phyloP scores from a whole-genome alignment of 805 yeast species.

The Priceomyces haplophilus region DNA sequence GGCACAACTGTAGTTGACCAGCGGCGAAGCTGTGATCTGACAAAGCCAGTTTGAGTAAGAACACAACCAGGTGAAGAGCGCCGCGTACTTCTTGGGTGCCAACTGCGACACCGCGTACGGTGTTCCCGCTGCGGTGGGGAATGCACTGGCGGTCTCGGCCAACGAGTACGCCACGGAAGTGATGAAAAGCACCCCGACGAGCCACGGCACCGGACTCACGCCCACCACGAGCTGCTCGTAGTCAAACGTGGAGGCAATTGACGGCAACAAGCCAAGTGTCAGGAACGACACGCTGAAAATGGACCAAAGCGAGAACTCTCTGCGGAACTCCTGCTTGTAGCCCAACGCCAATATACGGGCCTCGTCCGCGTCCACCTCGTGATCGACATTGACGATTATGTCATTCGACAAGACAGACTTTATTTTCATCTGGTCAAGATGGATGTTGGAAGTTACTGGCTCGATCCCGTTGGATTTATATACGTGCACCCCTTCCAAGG shows the following conservation, averaged over 20 bases:
- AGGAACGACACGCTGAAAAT: conserved; percentile 63
- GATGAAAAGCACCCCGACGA: conserved; percentile 54
- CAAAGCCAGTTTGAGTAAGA: conserved; percentile 67
- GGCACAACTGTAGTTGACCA: conserved; percentile 58
- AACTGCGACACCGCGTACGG: conserved; percentile 66
- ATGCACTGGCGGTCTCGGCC: conserved; percentile 64
- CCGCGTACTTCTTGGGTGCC: conserved; percentile 53
- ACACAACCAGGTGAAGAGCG: conserved; percentile 57
- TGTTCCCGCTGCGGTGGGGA: conserved; percentile 67
- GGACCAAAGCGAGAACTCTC: conserved; percentile 56
- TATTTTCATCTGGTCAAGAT: conserved; percentile 37
- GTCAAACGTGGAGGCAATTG: conserved; percentile 60
- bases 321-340: conserved; percentile 59
- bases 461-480: conserved; percentile 8
- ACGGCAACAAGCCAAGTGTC: conserved; percentile 62
- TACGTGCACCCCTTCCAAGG: neutral
- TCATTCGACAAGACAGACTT: conserved; percentile 40
- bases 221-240: conserved; percentile 62
- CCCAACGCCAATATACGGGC: conserved; percentile 57
- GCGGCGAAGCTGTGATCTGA: conserved; percentile 61
- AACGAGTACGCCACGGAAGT: conserved; percentile 56
- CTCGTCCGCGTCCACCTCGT: conserved; percentile 47
- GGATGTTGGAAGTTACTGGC: conserved; percentile 22
- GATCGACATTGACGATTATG: conserved; percentile 45
- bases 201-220: conserved; percentile 59